A percentile compares a stretch with the other conserved stretches of the same genome.
phyloP scores from a whole-genome alignment of 352 stramenopile genomes.

The Pythium folliculosum region DNA sequence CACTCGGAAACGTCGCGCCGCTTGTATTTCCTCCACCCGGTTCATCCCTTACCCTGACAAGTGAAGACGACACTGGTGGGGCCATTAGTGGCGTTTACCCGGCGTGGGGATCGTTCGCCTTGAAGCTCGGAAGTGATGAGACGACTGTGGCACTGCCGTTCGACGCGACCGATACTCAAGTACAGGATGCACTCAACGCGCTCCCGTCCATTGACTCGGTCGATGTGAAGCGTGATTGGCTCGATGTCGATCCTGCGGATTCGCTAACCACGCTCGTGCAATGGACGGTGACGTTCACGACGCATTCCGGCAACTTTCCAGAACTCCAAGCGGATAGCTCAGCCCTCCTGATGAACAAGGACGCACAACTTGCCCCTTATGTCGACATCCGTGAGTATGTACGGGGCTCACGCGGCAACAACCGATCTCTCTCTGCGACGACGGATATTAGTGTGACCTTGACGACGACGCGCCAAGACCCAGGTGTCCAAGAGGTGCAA shows the following conservation, averaged over 20 bases:
- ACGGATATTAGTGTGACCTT: slow-evolving; percentile 57
- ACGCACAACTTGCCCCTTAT: slow-evolving; percentile 57
- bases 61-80: slow-evolving; percentile 54
- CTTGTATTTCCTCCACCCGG: slow-evolving; percentile 40
- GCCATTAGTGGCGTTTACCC: slow-evolving; percentile 79
- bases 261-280: slow-evolving; percentile 51
- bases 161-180: slow-evolving; percentile 45
- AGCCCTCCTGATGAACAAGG: slow-evolving; percentile 37
- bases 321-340: slow-evolving; percentile 49
- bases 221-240: slow-evolving; percentile 71
- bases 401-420: slow-evolving; percentile 65
- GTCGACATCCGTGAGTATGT: slow-evolving; percentile 54
- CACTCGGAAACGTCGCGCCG: slow-evolving; percentile 59
- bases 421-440: slow-evolving; percentile 54
- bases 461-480: slow-evolving; percentile 51
- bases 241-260: slow-evolving; percentile 49
- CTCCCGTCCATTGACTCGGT: slow-evolving; percentile 83
- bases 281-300: slow-evolving; percentile 71
- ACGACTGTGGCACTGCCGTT: slow-evolving; percentile 63
- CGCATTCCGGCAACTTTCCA: slow-evolving; percentile 52
- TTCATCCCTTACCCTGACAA: slow-evolving; percentile 39
- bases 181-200: slow-evolving; percentile 76
- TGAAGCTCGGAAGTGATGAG: slow-evolving; percentile 50
- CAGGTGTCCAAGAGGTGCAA: slow-evolving; percentile 73
- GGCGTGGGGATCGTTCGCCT: slow-evolving; percentile 83